These are phyloP conservation scores for Astragalus membranaceus DNA, from an alignment of 306 rosid species.

Conservation along the genomic window DNA sequence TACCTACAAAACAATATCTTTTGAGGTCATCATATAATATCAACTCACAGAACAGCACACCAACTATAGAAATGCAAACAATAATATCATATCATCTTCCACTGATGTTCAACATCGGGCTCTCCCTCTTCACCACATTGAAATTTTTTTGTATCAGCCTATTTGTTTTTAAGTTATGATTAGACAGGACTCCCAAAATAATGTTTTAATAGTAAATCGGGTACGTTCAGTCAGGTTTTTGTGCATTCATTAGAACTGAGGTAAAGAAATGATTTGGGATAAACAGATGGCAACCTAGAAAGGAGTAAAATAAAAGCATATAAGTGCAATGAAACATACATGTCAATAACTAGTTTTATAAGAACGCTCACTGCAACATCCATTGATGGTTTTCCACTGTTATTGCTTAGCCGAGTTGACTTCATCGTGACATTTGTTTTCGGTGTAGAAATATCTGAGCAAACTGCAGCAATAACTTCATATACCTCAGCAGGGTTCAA, in stretches of 20 bases:
- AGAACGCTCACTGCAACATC: conserved; percentile 95
- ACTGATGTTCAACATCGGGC: background rate
- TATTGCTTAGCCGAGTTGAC: conserved; percentile 54
- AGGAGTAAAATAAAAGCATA: background rate
- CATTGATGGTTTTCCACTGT: conserved; percentile 67
- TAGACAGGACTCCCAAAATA: background rate
- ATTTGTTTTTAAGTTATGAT: background rate
- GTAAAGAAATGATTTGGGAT: background rate
- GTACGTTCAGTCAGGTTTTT: background rate
- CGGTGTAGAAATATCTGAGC: conserved; percentile 65
- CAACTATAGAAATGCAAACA: background rate
- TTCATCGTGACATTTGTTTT: conserved; percentile 40
- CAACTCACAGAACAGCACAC: conserved; percentile 15
- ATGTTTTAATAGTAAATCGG: background rate
- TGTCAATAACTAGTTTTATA: conserved; percentile 81
- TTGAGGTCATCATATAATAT: background rate
- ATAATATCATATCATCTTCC: background rate
- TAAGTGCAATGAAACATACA: conserved; percentile 45
- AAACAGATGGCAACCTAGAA: background rate
- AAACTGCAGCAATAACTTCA: conserved; percentile 90
- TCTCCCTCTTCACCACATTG: background rate
- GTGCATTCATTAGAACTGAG: background rate
- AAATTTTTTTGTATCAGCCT: background rate
- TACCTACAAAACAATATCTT: conserved; percentile 53
- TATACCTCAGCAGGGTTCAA: conserved; percentile 82